Conservation (phyloP, 2,329 filamentous ascomycete genomes). For the Lasiodiplodia hormozganensis region DNA sequence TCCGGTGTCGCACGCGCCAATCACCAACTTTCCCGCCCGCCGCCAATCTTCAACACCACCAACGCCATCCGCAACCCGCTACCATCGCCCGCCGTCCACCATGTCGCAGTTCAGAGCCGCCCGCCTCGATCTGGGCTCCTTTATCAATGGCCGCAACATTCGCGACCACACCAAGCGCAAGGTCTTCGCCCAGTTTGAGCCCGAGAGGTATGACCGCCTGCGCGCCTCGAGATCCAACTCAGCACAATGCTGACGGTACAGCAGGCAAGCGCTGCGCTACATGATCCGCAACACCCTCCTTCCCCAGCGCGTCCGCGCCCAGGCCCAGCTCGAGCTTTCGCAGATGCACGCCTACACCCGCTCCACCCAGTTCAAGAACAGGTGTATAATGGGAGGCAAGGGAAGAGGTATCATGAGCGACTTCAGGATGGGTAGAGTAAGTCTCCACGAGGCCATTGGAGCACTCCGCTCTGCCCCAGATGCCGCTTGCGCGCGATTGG, state of each 20-base stretch:
- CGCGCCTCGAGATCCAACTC: slow-evolving; percentile 64
- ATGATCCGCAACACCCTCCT: slow-evolving; percentile 92
- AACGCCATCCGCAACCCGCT: background rate
- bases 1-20: slow-evolving; percentile 6
- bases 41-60: slow-evolving; percentile 2
- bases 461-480: background rate
- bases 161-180: slow-evolving; percentile 97
- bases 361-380: slow-evolving; percentile 90
- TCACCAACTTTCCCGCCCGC: background rate
- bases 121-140: slow-evolving; percentile 87
- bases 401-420: slow-evolving; percentile 88
- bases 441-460: slow-evolving; percentile 44
- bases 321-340: slow-evolving; percentile 89
- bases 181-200: slow-evolving; percentile 84
- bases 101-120: slow-evolving; percentile 83
- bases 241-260: slow-evolving; percentile 60
- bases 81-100: slow-evolving; percentile 35
- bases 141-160: slow-evolving; percentile 83
- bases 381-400: slow-evolving; percentile 92
- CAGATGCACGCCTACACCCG: slow-evolving; percentile 98
- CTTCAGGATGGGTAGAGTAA: slow-evolving; percentile 89
- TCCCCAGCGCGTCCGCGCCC: slow-evolving; percentile 79
- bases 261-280: slow-evolving; percentile 81
- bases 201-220: slow-evolving; percentile 72
- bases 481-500: too few species aligned